These are phyloP conservation scores for Vishniacozyma victoriae DNA, from an alignment of 768 basidiomycete genomes.

Conservation along the genomic window DNA sequence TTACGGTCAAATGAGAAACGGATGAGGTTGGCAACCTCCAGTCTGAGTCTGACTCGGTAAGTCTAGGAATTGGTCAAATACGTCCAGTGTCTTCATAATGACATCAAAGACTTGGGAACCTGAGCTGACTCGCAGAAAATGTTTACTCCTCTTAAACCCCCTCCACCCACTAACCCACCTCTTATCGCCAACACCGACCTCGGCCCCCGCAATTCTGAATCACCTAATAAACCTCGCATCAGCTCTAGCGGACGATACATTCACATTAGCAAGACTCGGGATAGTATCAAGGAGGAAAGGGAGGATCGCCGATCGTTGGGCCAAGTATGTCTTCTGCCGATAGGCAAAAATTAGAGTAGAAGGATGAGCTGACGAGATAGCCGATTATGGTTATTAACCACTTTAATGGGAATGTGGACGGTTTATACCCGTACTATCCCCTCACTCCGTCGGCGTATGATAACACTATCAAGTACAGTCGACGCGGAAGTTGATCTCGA, in stretches of 20 bases:
- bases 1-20: constrained; percentile 29
- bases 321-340: constrained; percentile 26
- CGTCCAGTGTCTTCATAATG: neutral
- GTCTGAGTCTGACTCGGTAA: constrained; percentile 37
- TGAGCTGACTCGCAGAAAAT: constrained; percentile 30
- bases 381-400: constrained; percentile 40
- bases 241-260: constrained; percentile 34
- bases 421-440: constrained; percentile 30
- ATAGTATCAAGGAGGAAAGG: constrained; percentile 21
- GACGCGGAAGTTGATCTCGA: neutral
- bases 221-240: constrained; percentile 34
- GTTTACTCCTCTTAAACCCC: constrained; percentile 39
- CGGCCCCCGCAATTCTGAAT: constrained; percentile 19
- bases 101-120: neutral
- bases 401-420: constrained; percentile 33
- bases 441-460: constrained; percentile 8
- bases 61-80: neutral
- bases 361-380: constrained; percentile 6
- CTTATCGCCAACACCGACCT: constrained; percentile 32
- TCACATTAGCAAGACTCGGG: constrained; percentile 28
- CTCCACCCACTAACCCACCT: constrained; percentile 36
- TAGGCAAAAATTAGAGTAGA: neutral
- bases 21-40: constrained; percentile 23
- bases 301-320: constrained; percentile 26
- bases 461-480: neutral